A percentile compares a stretch with the other conserved stretches of the same genome.
These are phyloP conservation scores for Byssothecium circinans DNA, from an alignment of 2,329 filamentous ascomycete species.

Conservation along the genomic window DNA sequence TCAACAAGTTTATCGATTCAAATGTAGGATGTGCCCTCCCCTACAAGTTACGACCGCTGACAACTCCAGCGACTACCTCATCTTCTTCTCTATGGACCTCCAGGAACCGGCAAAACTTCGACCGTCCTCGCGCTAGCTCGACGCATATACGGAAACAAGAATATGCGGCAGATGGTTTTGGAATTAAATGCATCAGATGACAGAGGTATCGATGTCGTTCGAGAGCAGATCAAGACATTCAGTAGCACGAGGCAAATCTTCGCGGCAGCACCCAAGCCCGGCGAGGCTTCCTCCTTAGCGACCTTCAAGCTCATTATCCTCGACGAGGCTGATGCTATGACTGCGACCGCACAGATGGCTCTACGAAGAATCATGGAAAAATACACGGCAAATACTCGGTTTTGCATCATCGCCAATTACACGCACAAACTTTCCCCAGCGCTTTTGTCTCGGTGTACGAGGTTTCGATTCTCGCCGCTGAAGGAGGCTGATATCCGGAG, in stretches of 20 bases:
- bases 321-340: conserved; percentile 99
- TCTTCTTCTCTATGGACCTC: conserved; percentile 93
- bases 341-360: conserved; percentile 97
- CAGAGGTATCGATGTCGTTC: conserved; percentile 92
- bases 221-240: conserved; percentile 98
- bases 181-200: conserved; percentile 98
- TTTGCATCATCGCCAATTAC: conserved; percentile 99
- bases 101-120: conserved; percentile 96
- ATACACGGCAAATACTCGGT: conserved; percentile 95
- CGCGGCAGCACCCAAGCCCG: conserved; percentile 57
- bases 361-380: conserved; percentile 97
- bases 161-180: conserved; percentile 97
- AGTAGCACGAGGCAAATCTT: conserved; percentile 98
- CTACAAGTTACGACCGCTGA: conserved; percentile 12
- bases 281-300: conserved; percentile 58
- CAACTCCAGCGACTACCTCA: conserved; percentile 73
- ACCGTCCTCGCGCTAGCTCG: conserved; percentile 92
- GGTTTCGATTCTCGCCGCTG: conserved; percentile 92
- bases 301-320: conserved; percentile 95
- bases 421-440: conserved; percentile 96
- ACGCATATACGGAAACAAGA: conserved; percentile 86
- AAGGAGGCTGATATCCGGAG: conserved; percentile 84
- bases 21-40: conserved; percentile 58
- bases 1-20: conserved; percentile 95
- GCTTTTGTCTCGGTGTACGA: conserved; percentile 86